phyloP scores from a whole-genome alignment of 2,329 filamentous ascomycete genomes.

The Atkinsonella texensis region DNA sequence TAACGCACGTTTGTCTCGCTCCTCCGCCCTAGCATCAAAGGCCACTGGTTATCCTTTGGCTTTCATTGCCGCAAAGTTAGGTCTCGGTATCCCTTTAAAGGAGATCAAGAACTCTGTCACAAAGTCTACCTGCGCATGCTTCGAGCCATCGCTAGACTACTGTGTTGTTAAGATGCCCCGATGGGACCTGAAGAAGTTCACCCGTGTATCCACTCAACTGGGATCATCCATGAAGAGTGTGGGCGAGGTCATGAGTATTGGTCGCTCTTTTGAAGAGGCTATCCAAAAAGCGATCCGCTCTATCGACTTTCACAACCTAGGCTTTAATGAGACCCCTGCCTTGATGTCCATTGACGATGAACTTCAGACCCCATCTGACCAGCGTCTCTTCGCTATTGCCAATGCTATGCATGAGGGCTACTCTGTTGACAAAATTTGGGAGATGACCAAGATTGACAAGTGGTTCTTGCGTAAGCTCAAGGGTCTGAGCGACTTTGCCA shows the following conservation, averaged over 20 bases:
- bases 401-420: conserved; percentile 96
- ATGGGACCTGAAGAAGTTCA: conserved; percentile 99
- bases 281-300: conserved; percentile 96
- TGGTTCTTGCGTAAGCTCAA: conserved; percentile 95
- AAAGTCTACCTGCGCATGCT: conserved; percentile 91
- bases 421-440: conserved; percentile 92
- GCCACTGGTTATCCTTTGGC: conserved; percentile 93
- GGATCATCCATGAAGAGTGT: conserved; percentile 99
- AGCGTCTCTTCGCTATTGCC: conserved; percentile 92
- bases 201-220: conserved; percentile 85
- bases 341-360: conserved; percentile 95
- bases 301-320: conserved; percentile 89
- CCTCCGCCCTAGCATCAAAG: conserved; percentile 91
- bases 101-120: conserved; percentile 95
- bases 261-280: conserved; percentile 91
- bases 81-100: conserved; percentile 87
- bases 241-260: conserved; percentile 97
- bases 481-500: conserved; percentile 79
- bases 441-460: conserved; percentile 96
- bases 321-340: conserved; percentile 83
- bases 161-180: conserved; percentile 97
- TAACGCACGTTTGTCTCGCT: conserved; percentile 90
- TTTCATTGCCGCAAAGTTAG: conserved; percentile 93
- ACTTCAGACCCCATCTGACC: conserved; percentile 92
- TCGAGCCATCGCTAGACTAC: conserved; percentile 96